Conservation (phyloP, 306 rosid species). For the Boehmeria nivea region DNA sequence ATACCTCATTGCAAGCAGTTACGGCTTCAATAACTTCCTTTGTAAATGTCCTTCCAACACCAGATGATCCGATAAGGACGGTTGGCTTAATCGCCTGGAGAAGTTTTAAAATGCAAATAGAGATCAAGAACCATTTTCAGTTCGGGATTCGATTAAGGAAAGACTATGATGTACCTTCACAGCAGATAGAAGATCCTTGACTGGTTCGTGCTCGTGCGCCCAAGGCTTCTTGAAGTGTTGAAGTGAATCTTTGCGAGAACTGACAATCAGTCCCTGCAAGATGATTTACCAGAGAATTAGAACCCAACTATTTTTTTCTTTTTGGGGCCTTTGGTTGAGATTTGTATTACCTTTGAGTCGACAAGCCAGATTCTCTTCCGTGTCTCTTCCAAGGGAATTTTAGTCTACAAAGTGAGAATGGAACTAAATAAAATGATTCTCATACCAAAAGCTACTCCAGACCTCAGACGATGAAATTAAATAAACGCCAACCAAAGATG, state of each 20-base stretch:
- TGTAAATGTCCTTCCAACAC: slow-evolving; percentile 74
- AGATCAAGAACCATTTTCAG: slow-evolving; percentile 5
- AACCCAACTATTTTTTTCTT: background rate
- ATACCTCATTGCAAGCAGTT: slow-evolving; percentile 58
- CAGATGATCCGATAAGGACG: slow-evolving; percentile 82
- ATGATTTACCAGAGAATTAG: background rate
- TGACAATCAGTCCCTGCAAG: slow-evolving; percentile 79
- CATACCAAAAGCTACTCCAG: no score
- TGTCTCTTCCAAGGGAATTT: slow-evolving; percentile 62
- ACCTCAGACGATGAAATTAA: no score
- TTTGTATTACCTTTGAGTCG: slow-evolving; percentile 68
- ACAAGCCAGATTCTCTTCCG: slow-evolving; percentile 93
- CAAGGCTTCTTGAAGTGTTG: slow-evolving; percentile 88
- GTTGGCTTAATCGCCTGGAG: slow-evolving; percentile 77
- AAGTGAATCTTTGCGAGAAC: slow-evolving; percentile 76
- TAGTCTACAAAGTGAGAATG: slow-evolving; percentile 40
- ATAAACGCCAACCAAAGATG: background rate
- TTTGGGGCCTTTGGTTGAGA: background rate
- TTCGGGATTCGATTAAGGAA: slow-evolving; percentile 4
- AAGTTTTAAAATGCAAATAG: background rate
- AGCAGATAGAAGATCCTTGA: slow-evolving; percentile 53
- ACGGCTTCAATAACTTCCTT: slow-evolving; percentile 80
- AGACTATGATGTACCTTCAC: slow-evolving; percentile 51
- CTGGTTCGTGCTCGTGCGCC: slow-evolving; percentile 95
- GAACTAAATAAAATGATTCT: background rate